A percentile compares a stretch with the other conserved stretches of the same genome.
phyloP scores from a whole-genome alignment of 495 filamentous ascomycete species.

The Elasticomyces elasticus region DNA sequence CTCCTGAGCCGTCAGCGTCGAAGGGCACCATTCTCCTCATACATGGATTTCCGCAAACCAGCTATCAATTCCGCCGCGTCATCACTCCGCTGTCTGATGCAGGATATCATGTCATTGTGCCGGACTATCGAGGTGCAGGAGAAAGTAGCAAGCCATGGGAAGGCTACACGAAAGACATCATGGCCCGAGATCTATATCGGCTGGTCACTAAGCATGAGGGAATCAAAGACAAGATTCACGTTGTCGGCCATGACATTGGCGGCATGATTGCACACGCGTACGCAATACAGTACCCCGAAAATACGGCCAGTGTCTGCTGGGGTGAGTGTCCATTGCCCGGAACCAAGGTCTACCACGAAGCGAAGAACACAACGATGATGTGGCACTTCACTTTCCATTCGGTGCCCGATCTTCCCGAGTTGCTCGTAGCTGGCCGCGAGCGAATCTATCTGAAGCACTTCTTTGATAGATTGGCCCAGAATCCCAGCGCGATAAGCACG shows the following conservation, averaged over 20 bases:
- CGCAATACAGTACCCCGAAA: constrained; percentile 26
- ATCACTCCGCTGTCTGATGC: constrained; percentile 33
- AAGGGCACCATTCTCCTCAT: constrained; percentile 12
- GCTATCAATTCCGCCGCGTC: constrained; percentile 38
- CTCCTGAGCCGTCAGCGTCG: not conserved
- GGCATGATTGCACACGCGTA: constrained; percentile 39
- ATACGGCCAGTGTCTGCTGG: constrained; percentile 33
- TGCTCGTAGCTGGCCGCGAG: constrained; percentile 36
- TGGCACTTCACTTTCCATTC: constrained; percentile 42
- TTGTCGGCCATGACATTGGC: constrained; percentile 41
- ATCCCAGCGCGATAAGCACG: constrained; percentile 29
- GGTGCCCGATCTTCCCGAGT: constrained; percentile 35
- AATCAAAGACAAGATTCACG: constrained; percentile 33
- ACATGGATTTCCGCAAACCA: constrained; percentile 28
- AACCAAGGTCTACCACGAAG: constrained; percentile 25
- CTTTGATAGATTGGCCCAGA: constrained; percentile 21
- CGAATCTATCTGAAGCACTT: constrained; percentile 39
- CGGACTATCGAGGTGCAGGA: constrained; percentile 41
- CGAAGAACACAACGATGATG: constrained; percentile 17
- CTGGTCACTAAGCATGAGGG: constrained; percentile 30
- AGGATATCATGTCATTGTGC: constrained; percentile 36
- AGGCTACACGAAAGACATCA: constrained; percentile 33
- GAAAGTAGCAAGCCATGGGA: constrained; percentile 31
- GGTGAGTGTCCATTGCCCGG: constrained; percentile 40
- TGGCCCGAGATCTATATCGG: constrained; percentile 30